phyloP scores from a whole-genome alignment of 1,139 yeast genomes.

The Taphrina wiesneri region DNA sequence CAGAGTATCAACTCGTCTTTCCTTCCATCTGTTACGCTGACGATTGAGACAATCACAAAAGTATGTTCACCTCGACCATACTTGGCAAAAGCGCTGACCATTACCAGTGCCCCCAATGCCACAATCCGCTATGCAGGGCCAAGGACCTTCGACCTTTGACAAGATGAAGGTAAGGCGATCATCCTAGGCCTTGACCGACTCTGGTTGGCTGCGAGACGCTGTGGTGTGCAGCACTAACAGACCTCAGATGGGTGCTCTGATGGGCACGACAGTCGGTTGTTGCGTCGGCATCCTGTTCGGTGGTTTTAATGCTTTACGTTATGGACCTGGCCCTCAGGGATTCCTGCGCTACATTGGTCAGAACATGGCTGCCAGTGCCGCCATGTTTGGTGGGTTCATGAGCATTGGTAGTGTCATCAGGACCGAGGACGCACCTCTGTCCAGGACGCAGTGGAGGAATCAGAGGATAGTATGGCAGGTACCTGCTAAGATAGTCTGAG shows the following conservation, averaged over 20 bases:
- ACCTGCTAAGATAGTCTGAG: neutral
- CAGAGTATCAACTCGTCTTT: neutral
- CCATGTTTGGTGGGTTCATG: constrained; percentile 68
- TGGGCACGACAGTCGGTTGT: constrained; percentile 96
- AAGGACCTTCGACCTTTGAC: constrained; percentile 31
- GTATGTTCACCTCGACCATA: neutral
- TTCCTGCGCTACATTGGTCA: constrained; percentile 95
- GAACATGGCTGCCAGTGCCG: constrained; percentile 94
- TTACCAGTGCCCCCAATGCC: constrained; percentile 29
- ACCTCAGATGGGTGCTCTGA: constrained; percentile 95
- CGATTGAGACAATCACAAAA: no score
- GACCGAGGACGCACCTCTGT: constrained; percentile 31
- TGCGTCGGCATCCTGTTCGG: constrained; percentile 95
- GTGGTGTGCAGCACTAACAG: constrained; percentile 55
- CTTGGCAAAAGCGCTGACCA: neutral
- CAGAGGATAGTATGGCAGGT: neutral
- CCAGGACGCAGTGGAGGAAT: constrained; percentile 3
- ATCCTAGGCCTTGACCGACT: neutral
- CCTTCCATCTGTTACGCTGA: no score
- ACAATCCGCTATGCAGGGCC: constrained; percentile 28
- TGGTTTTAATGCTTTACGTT: constrained; percentile 83
- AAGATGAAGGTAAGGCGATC: constrained; percentile 24
- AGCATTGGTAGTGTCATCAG: constrained; percentile 38
- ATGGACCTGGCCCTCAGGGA: constrained; percentile 99
- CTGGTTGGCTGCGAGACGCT: neutral